Conservation (phyloP, 1,284 basidiomycete genomes). For the Trametes polyzona region DNA sequence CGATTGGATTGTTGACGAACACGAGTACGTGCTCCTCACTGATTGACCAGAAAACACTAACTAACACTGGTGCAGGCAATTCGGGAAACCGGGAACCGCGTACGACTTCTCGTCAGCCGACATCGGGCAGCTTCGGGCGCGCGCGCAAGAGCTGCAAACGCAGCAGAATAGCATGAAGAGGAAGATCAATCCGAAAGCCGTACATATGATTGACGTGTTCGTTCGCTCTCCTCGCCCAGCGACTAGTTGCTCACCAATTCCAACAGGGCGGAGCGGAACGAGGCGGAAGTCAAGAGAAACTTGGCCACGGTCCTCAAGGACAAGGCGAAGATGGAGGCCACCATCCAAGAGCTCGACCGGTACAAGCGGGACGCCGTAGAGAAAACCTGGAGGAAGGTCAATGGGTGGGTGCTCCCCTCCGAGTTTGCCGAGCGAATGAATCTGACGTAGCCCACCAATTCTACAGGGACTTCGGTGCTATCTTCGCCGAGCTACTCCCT, state of each 20-base stretch:
- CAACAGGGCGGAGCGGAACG: constrained; percentile 92
- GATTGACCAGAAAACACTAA: not conserved
- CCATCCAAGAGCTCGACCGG: constrained; percentile 90
- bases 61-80: constrained; percentile 51
- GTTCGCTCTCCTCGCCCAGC: constrained; percentile 28
- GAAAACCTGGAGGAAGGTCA: constrained; percentile 97
- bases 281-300: constrained; percentile 87
- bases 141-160: constrained; percentile 79
- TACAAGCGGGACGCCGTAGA: constrained; percentile 94
- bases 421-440: not conserved
- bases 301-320: constrained; percentile 90
- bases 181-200: constrained; percentile 94
- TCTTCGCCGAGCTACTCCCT: constrained; percentile 95
- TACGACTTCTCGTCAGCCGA: constrained; percentile 87
- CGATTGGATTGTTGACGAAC: constrained; percentile 89
- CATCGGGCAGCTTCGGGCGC: constrained; percentile 64
- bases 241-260: not conserved
- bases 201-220: constrained; percentile 95
- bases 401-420: constrained; percentile 57
- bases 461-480: constrained; percentile 90
- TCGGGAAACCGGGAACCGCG: constrained; percentile 80
- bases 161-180: constrained; percentile 90
- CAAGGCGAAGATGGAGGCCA: constrained; percentile 95
- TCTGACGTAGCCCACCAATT: not conserved
- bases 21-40: constrained; percentile 58